Conservation (phyloP, 306 rosid genomes). For the Ammopiptanthus mongolicus region DNA sequence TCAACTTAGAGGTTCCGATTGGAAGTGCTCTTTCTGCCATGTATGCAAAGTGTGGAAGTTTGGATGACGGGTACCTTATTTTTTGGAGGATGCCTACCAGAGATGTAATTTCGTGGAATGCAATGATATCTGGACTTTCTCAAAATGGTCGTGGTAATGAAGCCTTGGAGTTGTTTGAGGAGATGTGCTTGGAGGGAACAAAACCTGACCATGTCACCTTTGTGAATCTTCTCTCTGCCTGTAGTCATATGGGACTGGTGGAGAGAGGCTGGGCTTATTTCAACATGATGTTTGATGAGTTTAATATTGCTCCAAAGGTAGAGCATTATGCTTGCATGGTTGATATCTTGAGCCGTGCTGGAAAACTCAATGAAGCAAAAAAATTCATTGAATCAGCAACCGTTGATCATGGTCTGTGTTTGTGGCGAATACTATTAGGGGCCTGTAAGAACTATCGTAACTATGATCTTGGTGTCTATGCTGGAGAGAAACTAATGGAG, state of each 20-base stretch:
- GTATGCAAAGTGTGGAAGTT: constrained; percentile 82
- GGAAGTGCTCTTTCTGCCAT: constrained; percentile 89
- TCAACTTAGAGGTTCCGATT: constrained; percentile 59
- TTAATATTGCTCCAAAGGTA: constrained; percentile 47
- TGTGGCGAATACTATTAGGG: constrained; percentile 80
- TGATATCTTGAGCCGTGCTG: constrained; percentile 81
- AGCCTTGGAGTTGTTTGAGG: constrained; percentile 66
- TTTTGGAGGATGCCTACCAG: constrained; percentile 62
- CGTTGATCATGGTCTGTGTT: constrained; percentile 59
- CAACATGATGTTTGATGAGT: constrained; percentile 60
- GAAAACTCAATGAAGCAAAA: constrained; percentile 68
- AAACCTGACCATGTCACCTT: constrained; percentile 64
- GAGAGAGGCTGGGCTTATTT: constrained; percentile 67
- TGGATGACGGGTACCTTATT: constrained; percentile 55
- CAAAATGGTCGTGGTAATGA: constrained; percentile 68
- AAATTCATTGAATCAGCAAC: constrained; percentile 74
- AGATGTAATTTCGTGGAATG: constrained; percentile 82
- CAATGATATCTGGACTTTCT: constrained; percentile 90
- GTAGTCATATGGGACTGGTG: constrained; percentile 84
- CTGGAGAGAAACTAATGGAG: constrained; percentile 79
- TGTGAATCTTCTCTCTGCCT: constrained; percentile 73
- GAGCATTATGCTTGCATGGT: constrained; percentile 95
- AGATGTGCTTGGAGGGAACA: constrained; percentile 62
- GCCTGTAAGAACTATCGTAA: constrained; percentile 74
- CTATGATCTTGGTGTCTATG: constrained; percentile 69